Conservation (phyloP, 164 flowering plant genomes). For the Hamamelis virginiana region DNA sequence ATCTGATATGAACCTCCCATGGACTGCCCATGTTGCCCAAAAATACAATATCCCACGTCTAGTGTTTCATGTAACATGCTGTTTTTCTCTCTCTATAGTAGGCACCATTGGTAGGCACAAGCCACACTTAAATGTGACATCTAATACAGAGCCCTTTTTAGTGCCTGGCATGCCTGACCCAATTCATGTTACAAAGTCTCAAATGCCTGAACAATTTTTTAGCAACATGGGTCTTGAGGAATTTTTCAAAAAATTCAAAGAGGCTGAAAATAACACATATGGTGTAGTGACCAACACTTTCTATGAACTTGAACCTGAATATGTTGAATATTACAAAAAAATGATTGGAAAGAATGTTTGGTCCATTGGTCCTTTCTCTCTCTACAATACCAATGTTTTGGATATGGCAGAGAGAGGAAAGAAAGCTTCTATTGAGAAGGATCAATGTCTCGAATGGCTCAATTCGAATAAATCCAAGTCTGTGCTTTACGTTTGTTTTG, state of each 20-base stretch:
- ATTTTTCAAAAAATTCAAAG: neutral
- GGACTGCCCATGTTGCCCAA: conserved; percentile 5
- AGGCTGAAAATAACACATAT: neutral
- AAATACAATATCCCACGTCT: conserved; percentile 7
- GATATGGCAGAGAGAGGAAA: neutral
- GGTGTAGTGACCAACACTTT: neutral
- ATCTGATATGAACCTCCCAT: conserved; percentile 8
- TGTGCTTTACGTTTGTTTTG: conserved; percentile 1
- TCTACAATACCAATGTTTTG: neutral
- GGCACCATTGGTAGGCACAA: neutral
- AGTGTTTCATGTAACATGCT: conserved; percentile 3
- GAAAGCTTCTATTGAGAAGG: neutral
- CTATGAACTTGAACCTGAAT: neutral
- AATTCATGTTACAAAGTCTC: conserved; percentile 6
- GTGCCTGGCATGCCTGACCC: conserved; percentile 8
- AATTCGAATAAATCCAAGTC: conserved; percentile 2
- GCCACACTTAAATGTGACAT: neutral
- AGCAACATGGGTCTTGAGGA: neutral
- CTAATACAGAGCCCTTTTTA: conserved; percentile 5
- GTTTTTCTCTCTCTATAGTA: neutral
- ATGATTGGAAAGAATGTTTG: neutral
- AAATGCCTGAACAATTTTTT: conserved; percentile 2
- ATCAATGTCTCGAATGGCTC: neutral
- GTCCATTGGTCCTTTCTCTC: neutral
- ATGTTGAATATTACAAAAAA: neutral